A percentile compares a stretch with the other conserved stretches of the same genome.
Conservation (phyloP, 495 filamentous ascomycete genomes). For the Daldinia grandis region DNA sequence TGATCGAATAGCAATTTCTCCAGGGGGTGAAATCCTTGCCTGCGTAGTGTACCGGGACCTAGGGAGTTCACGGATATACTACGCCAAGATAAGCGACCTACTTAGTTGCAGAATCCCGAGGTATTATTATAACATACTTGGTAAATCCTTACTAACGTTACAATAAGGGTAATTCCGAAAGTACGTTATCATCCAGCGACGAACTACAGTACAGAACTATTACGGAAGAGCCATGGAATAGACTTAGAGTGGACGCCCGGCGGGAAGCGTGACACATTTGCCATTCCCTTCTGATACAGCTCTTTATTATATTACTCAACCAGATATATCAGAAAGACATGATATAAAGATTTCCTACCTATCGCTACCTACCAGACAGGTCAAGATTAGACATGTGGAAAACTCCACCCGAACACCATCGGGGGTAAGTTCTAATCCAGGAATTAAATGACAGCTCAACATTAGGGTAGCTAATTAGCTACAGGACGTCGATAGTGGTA, state of each 20-base stretch:
- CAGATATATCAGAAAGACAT: conserved; percentile 30
- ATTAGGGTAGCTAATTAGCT: background rate
- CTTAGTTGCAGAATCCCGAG: background rate
- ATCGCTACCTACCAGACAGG: background rate
- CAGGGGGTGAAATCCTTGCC: conserved; percentile 40
- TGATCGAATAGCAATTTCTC: conserved; percentile 44
- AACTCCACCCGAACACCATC: conserved; percentile 2
- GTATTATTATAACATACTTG: background rate
- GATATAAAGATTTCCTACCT: background rate
- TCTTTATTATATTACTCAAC: conserved; percentile 42
- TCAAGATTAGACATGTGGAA: conserved; percentile 3
- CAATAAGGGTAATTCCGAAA: conserved; percentile 1
- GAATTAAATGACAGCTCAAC: background rate
- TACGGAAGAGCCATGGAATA: background rate
- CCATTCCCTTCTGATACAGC: conserved; percentile 38
- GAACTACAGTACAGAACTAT: background rate
- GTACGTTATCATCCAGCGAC: background rate
- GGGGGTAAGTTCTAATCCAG: conserved; percentile 17
- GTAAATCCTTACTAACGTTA: background rate
- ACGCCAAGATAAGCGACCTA: conserved; percentile 7
- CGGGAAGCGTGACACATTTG: conserved; percentile 40
- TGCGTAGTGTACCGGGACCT: conserved; percentile 19
- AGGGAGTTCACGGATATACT: conserved; percentile 1
- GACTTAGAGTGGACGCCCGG: conserved; percentile 31
- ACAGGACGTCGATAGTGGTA: conserved; percentile 42